Evolutionary conservation across 2,329 filamentous ascomycete genomes (phyloP).

Genomic region (Sphaerulina musiva): DNA sequence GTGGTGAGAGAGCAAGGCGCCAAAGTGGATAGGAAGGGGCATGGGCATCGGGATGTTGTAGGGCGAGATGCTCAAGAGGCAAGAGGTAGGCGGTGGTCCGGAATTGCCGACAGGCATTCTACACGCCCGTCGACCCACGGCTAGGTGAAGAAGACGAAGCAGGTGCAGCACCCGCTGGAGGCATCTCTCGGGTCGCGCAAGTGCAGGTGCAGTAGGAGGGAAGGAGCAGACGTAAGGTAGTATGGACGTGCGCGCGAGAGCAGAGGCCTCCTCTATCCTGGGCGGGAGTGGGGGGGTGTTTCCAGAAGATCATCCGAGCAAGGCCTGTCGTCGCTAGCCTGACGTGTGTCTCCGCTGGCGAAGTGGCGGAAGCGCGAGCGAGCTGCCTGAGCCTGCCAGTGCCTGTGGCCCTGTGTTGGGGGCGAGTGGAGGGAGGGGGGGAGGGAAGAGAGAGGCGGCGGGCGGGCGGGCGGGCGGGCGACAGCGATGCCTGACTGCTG

Average conservation of each 20-base stretch:
- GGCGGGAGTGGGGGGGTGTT: background rate
- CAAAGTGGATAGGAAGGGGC: constrained; percentile 10
- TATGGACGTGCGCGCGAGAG: background rate
- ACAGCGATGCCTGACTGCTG: no score
- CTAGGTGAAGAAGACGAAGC: background rate
- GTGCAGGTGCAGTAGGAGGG: background rate
- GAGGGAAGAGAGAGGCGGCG: no score
- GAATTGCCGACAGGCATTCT: constrained; percentile 8
- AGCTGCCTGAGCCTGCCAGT: no score
- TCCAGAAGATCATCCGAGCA: constrained; percentile 4
- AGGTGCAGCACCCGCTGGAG: background rate
- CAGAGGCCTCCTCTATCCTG: background rate
- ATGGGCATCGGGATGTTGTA: constrained; percentile 11
- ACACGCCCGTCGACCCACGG: background rate
- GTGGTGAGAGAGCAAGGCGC: constrained; percentile 10
- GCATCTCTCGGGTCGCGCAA: background rate
- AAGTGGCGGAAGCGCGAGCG: background rate
- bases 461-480: no score
- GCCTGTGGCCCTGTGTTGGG: no score
- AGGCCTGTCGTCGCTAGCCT: background rate
- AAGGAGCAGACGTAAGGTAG: background rate
- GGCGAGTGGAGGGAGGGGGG: background rate
- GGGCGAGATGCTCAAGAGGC: background rate
- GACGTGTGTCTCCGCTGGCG: background rate
- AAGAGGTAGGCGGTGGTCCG: constrained; percentile 1